Conservation (phyloP, 2,329 filamentous ascomycete genomes). For the Colletotrichum orbiculare region DNA sequence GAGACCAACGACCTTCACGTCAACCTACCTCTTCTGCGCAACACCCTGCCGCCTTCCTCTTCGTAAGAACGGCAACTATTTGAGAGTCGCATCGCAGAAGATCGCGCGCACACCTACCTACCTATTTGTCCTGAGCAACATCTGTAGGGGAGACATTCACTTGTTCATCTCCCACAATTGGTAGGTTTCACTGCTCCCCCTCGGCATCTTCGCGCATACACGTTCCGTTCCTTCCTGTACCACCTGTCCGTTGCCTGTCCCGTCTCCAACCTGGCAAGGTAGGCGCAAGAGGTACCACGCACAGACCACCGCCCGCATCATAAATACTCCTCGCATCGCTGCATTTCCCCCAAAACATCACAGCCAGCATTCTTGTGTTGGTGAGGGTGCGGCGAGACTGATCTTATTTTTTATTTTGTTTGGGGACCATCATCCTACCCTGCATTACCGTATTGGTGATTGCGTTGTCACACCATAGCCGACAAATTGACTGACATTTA, state of each 20-base stretch:
- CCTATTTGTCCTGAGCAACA: conserved; percentile 45
- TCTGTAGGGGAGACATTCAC: conserved; percentile 90
- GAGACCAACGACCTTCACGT: conserved; percentile 29
- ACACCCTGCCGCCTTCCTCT: conserved; percentile 5
- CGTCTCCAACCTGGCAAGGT: no score
- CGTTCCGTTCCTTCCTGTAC: background rate
- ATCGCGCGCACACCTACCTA: conserved; percentile 3
- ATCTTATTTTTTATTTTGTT: background rate
- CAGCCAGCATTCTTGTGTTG: no score
- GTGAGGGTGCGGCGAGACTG: background rate
- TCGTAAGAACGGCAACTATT: conserved; percentile 7
- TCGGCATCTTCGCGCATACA: no score
- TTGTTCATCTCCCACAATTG: conserved; percentile 94
- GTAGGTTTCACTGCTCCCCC: conserved; percentile 54
- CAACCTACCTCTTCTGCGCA: conserved; percentile 29
- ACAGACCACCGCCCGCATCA: background rate
- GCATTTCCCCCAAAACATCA: background rate
- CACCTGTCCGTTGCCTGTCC: background rate
- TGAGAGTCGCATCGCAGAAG: conserved; percentile 15
- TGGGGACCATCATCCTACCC: background rate
- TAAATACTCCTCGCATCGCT: background rate
- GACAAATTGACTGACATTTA: background rate
- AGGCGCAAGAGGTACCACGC: background rate
- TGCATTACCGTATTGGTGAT: background rate
- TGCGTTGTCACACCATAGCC: conserved; percentile 42